Evolutionary conservation across 75 land plant genomes (phyloP).

Genomic region (Sequoiadendron giganteum): DNA sequence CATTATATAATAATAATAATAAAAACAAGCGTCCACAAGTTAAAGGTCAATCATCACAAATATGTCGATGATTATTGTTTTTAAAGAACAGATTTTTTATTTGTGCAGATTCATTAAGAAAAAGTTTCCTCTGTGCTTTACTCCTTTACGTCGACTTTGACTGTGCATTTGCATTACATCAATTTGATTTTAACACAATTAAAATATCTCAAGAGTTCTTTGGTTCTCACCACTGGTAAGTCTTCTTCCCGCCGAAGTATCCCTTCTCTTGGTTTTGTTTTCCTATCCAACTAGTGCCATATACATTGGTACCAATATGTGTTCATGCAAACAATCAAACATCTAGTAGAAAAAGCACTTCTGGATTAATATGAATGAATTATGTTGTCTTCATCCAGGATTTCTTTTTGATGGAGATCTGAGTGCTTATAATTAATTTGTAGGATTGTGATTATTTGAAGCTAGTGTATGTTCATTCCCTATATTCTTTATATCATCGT

Average conservation of each 20-base stretch:
- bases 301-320: neutral
- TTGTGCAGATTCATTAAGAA: too few species aligned
- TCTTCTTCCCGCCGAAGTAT: neutral
- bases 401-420: neutral
- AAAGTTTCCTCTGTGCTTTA: too few species aligned
- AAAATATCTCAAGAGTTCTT: neutral
- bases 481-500: neutral
- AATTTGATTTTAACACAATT: neutral
- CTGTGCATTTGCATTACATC: neutral
- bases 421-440: neutral
- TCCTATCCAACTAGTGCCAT: neutral
- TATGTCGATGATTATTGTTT: too few species aligned
- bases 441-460: neutral
- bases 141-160: neutral
- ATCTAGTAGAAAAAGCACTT: neutral
- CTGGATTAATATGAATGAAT: neutral
- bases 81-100: too few species aligned
- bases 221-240: neutral
- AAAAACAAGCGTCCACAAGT: too few species aligned
- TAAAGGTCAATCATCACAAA: too few species aligned
- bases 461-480: neutral
- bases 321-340: neutral
- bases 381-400: neutral
- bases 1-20: too few species aligned
- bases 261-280: neutral